phyloP scores from a whole-genome alignment of 2,329 filamentous ascomycete genomes.

The Aspergillus ibericus region DNA sequence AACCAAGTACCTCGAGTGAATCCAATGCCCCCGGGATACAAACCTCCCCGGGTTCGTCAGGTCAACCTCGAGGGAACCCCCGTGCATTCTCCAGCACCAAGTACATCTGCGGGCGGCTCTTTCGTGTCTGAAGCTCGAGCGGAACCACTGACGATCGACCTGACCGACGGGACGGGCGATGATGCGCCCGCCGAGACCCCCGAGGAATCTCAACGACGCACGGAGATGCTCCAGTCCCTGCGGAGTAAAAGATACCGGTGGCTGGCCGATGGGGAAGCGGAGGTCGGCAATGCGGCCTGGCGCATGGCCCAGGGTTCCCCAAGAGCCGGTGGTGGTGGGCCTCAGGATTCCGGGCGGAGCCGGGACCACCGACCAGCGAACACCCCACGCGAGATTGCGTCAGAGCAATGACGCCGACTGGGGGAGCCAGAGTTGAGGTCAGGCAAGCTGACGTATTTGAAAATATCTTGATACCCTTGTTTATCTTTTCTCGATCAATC shows the following conservation, averaged over 20 bases:
- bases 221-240: slow-evolving; percentile 25
- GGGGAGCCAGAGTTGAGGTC: slow-evolving; percentile 29
- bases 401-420: slow-evolving; percentile 22
- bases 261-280: slow-evolving; percentile 21
- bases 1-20: slow-evolving; percentile 18
- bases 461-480: background rate
- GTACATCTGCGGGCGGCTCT: background rate
- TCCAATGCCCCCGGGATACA: slow-evolving; percentile 22
- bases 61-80: background rate
- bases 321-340: background rate
- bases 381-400: background rate
- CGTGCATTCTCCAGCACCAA: background rate
- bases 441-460: slow-evolving; percentile 5
- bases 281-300: background rate
- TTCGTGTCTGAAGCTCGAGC: background rate
- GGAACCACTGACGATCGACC: slow-evolving; percentile 20
- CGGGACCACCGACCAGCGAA: background rate
- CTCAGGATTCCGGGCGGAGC: background rate
- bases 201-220: slow-evolving; percentile 11
- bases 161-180: slow-evolving; percentile 19
- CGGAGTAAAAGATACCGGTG: slow-evolving; percentile 34
- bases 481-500: background rate
- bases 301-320: background rate
- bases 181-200: background rate
- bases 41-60: slow-evolving; percentile 11